Conservation (phyloP, 2,329 filamentous ascomycete species). For the Epichloe sibirici region DNA sequence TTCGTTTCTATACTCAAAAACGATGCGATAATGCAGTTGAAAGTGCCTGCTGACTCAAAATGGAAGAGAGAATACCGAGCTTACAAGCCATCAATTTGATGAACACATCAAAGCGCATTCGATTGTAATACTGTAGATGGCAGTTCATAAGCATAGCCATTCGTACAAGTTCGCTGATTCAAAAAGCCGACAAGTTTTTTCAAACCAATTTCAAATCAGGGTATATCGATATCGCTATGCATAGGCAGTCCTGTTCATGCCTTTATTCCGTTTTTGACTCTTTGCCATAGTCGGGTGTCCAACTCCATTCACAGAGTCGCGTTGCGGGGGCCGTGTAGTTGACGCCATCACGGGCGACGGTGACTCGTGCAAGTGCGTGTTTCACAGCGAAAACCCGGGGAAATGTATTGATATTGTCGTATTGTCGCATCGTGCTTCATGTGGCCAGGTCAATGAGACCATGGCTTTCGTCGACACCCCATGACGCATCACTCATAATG, state of each 20-base stretch:
- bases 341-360: neutral
- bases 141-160: neutral
- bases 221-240: conserved; percentile 3
- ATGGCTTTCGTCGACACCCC: conserved; percentile 3
- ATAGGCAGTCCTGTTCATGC: neutral
- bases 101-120: too few species aligned
- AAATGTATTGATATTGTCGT: neutral
- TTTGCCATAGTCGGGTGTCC: neutral
- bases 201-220: neutral
- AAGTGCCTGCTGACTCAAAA: too few species aligned
- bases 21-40: too few species aligned
- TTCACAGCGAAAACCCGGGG: neutral
- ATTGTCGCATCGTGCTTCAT: neutral
- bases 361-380: neutral
- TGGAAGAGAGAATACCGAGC: too few species aligned
- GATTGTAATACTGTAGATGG: too few species aligned
- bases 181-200: neutral
- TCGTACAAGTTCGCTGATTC: neutral
- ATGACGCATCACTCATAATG: conserved; percentile 7
- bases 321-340: neutral
- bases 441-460: conserved; percentile 1
- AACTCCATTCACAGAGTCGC: neutral
- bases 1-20: too few species aligned
- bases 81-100: too few species aligned
- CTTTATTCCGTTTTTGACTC: neutral